A percentile compares a stretch with the other conserved stretches of the same genome.
Conservation (phyloP, 176 grass and related monocot species). For the Zea luxurians region DNA sequence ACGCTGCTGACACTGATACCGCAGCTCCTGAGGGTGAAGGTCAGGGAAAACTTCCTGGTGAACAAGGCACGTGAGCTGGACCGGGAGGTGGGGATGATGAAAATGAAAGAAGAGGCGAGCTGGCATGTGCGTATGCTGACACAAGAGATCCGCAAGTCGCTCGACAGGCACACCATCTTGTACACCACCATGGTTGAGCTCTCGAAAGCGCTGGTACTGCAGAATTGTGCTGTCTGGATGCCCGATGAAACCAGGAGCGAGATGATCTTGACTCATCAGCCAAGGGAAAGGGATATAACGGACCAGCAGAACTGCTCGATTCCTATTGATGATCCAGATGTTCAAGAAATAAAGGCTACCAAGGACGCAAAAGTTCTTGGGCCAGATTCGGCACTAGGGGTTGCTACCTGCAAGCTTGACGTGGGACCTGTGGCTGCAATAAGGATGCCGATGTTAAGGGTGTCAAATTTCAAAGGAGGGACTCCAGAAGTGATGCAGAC, state of each 20-base stretch:
- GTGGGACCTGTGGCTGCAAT: slow-evolving; percentile 56
- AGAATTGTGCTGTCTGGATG: slow-evolving; percentile 91
- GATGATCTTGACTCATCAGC: slow-evolving; percentile 74
- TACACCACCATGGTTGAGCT: slow-evolving; percentile 84
- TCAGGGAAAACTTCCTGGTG: slow-evolving; percentile 72
- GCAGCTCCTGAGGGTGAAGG: slow-evolving; percentile 77
- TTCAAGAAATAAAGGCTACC: slow-evolving; percentile 52
- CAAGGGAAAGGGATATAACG: slow-evolving; percentile 45
- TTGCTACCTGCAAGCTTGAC: slow-evolving; percentile 52
- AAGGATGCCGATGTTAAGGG: slow-evolving; percentile 75
- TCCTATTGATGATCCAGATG: slow-evolving; percentile 52
- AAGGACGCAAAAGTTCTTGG: slow-evolving; percentile 48
- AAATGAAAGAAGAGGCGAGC: slow-evolving; percentile 64
- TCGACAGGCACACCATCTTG: slow-evolving; percentile 70
- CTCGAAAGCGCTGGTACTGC: slow-evolving; percentile 59
- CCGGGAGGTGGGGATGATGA: slow-evolving; percentile 68
- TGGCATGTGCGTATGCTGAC: slow-evolving; percentile 89
- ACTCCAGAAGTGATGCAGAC: slow-evolving; percentile 73
- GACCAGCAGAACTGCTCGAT: slow-evolving; percentile 37
- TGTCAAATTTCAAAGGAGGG: slow-evolving; percentile 86
- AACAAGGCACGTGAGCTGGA: slow-evolving; percentile 65
- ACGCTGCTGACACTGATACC: slow-evolving; percentile 79
- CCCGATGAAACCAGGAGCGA: slow-evolving; percentile 44
- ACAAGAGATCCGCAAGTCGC: slow-evolving; percentile 71
- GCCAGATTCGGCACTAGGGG: slow-evolving; percentile 47